Conservation (phyloP, 2,329 filamentous ascomycete species). For the Hansfordia pulvinata region DNA sequence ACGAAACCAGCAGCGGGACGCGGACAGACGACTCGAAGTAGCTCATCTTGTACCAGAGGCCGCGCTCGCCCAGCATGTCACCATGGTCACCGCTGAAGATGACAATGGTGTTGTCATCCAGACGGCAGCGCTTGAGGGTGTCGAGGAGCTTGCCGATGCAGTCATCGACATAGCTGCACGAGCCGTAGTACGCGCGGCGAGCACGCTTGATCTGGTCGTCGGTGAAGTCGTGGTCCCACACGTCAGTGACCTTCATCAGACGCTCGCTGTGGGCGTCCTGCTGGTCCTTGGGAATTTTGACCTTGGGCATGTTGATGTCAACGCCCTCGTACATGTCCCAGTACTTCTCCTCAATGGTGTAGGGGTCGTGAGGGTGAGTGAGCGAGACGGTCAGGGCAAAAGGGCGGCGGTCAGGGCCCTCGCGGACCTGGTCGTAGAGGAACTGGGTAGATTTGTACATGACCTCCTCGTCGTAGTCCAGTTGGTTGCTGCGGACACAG, state of each 20-base stretch:
- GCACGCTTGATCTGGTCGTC: constrained; percentile 79
- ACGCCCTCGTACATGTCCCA: constrained; percentile 87
- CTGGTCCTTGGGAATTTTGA: constrained; percentile 65
- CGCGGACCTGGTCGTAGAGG: constrained; percentile 79
- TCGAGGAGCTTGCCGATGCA: constrained; percentile 74
- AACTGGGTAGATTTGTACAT: constrained; percentile 87
- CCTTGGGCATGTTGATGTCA: constrained; percentile 72
- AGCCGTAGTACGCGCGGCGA: constrained; percentile 80
- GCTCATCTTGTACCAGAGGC: constrained; percentile 95
- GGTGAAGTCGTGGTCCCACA: constrained; percentile 72
- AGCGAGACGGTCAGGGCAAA: constrained; percentile 87
- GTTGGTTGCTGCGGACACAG: constrained; percentile 83
- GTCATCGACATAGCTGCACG: constrained; percentile 88
- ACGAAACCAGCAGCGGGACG: constrained; percentile 75
- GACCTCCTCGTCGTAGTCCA: constrained; percentile 93
- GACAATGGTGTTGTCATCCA: constrained; percentile 75
- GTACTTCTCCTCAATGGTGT: constrained; percentile 85
- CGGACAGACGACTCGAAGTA: constrained; percentile 88
- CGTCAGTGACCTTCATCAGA: constrained; percentile 72
- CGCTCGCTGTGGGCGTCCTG: constrained; percentile 81
- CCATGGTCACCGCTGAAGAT: constrained; percentile 91
- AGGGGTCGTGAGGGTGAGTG: constrained; percentile 89
- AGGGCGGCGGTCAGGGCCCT: constrained; percentile 57
- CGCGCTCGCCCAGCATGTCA: constrained; percentile 89
- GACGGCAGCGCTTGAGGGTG: constrained; percentile 63